A percentile compares a stretch with the other conserved stretches of the same genome.
Evolutionary conservation across 495 filamentous ascomycete species (phyloP).

Genomic region (Xylaria castorea): DNA sequence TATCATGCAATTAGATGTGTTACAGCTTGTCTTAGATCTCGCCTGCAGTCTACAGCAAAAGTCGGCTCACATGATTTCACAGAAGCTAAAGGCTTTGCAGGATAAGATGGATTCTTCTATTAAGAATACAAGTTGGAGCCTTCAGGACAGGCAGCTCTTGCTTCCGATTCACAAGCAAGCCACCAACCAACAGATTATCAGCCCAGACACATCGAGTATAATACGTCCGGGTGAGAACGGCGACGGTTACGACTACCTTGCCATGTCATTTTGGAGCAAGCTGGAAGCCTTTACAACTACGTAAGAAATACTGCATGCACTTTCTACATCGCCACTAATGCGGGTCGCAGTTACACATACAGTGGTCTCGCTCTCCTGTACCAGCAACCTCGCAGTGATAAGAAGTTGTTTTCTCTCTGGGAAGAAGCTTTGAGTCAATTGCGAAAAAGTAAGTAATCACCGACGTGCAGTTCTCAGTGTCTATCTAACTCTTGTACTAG

Average conservation of each 20-base stretch:
- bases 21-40: slow-evolving; percentile 82
- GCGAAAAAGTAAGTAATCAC: slow-evolving; percentile 36
- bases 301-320: slow-evolving; percentile 43
- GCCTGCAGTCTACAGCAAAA: slow-evolving; percentile 73
- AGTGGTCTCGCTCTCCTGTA: slow-evolving; percentile 73
- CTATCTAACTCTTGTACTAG: slow-evolving; percentile 37
- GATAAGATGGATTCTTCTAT: slow-evolving; percentile 67
- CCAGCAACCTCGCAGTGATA: slow-evolving; percentile 69
- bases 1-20: slow-evolving; percentile 74
- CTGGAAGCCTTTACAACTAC: slow-evolving; percentile 55
- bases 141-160: slow-evolving; percentile 70
- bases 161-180: slow-evolving; percentile 77
- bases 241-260: slow-evolving; percentile 49
- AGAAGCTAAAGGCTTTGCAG: slow-evolving; percentile 77
- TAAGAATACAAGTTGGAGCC: slow-evolving; percentile 63
- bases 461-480: slow-evolving; percentile 9
- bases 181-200: slow-evolving; percentile 73
- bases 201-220: slow-evolving; percentile 60
- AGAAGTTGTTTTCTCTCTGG: slow-evolving; percentile 55
- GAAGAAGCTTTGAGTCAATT: slow-evolving; percentile 46
- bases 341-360: slow-evolving; percentile 52
- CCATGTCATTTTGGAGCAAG: slow-evolving; percentile 57
- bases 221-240: slow-evolving; percentile 56
- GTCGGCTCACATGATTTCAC: slow-evolving; percentile 62
- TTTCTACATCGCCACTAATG: slow-evolving; percentile 8